Evolutionary conservation across 2,329 filamentous ascomycete genomes (phyloP).

Genomic region (Cercospora beticola): DNA sequence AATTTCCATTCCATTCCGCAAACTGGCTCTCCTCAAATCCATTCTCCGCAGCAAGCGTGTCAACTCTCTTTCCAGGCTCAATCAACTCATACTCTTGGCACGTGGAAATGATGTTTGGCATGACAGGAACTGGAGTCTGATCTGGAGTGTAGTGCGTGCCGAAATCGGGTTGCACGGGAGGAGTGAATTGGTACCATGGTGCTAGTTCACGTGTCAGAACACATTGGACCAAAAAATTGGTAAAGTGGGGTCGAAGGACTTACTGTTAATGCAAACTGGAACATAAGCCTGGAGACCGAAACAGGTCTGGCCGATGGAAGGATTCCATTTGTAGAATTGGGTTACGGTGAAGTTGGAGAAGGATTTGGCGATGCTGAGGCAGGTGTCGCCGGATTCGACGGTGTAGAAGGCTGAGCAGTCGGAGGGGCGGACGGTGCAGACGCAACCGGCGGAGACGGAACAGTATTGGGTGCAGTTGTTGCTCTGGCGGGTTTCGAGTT

Average conservation of each 20-base stretch:
- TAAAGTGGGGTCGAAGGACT: background rate
- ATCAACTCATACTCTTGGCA: conserved; percentile 36
- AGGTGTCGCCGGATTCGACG: conserved; percentile 36
- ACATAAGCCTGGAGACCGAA: conserved; percentile 37
- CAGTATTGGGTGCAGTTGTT: conserved; percentile 29
- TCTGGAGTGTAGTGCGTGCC: conserved; percentile 27
- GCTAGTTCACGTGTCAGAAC: background rate
- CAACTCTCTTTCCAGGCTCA: conserved; percentile 22
- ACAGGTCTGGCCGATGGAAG: conserved; percentile 31
- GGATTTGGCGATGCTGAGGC: conserved; percentile 34
- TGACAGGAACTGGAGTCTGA: conserved; percentile 35
- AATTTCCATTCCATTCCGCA: conserved; percentile 27
- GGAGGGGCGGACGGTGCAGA: conserved; percentile 27
- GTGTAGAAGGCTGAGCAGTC: conserved; percentile 33
- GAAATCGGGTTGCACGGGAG: conserved; percentile 24
- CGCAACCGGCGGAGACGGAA: conserved; percentile 24
- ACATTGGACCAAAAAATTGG: background rate
- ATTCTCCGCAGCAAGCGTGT: conserved; percentile 25
- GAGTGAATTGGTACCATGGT: conserved; percentile 22
- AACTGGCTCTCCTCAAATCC: conserved; percentile 23
- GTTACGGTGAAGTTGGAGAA: conserved; percentile 40
- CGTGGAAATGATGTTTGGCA: conserved; percentile 33
- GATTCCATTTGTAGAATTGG: conserved; percentile 41
- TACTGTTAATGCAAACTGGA: conserved; percentile 36
- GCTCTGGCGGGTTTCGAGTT: conserved; percentile 19